Evolutionary conservation across 202 grass and related monocot species (phyloP).

Genomic region (Digitaria exilis): DNA sequence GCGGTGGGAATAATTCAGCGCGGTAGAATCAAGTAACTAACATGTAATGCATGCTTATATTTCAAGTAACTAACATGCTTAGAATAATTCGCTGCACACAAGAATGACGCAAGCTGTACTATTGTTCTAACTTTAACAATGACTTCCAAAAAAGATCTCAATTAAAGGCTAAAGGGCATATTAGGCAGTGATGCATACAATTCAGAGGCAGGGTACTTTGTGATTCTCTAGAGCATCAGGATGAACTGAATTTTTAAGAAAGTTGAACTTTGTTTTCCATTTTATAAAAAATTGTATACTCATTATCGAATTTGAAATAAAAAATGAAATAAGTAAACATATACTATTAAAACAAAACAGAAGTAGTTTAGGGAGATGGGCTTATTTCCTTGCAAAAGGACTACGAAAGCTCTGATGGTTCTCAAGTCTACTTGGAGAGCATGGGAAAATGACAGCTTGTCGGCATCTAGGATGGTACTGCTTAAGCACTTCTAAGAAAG

Average conservation of each 20-base stretch:
- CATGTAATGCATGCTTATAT: constrained; percentile 17
- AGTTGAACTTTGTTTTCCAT: background rate
- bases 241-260: background rate
- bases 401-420: background rate
- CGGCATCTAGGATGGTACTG: constrained; percentile 19
- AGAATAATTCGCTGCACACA: constrained; percentile 38
- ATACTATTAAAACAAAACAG: background rate
- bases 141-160: constrained; percentile 31
- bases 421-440: constrained; percentile 34
- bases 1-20: constrained; percentile 10
- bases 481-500: constrained; percentile 26
- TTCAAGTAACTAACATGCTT: no score
- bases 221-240: constrained; percentile 15
- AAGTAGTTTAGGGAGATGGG: background rate
- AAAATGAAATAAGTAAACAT: background rate
- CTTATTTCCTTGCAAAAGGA: background rate
- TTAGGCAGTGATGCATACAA: constrained; percentile 7
- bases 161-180: constrained; percentile 35
- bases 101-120: constrained; percentile 32
- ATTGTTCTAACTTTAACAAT: constrained; percentile 34
- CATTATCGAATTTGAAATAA: background rate
- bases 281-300: background rate
- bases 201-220: background rate
- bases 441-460: constrained; percentile 30
- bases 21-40: constrained; percentile 4